Percentiles rank a stretch among this genome's conserved stretches.
Evolutionary conservation across 768 basidiomycete genomes (phyloP).

Genomic region (Serendipita vermifera): DNA sequence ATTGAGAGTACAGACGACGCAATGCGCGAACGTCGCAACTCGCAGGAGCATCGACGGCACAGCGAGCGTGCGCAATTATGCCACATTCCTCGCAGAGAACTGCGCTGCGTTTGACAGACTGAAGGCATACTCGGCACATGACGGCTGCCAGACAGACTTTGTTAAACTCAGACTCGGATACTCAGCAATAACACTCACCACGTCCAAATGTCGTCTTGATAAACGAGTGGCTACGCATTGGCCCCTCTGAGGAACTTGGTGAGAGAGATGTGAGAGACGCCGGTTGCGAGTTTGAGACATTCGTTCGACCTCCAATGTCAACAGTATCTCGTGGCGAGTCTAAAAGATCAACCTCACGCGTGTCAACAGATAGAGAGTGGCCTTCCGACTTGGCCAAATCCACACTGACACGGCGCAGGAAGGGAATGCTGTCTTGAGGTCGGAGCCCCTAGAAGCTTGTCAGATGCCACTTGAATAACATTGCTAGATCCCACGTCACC

Average conservation of each 20-base stretch:
- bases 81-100: conserved; percentile 28
- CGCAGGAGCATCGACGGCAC: conserved; percentile 13
- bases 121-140: conserved; percentile 26
- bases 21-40: too few relatives aligned
- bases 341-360: not conserved
- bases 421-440: conserved; percentile 31
- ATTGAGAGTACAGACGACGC: too few relatives aligned
- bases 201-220: conserved; percentile 29
- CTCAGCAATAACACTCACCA: conserved; percentile 18
- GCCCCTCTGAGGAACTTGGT: conserved; percentile 3
- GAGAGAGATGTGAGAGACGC: conserved; percentile 1
- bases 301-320: not conserved
- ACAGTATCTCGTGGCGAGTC: not conserved
- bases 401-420: conserved; percentile 28
- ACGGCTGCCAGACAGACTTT: conserved; percentile 20
- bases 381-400: conserved; percentile 20
- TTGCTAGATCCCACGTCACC: conserved; percentile 13
- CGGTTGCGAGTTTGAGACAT: not conserved
- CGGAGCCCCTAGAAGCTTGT: conserved; percentile 20
- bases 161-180: not conserved
- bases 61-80: conserved; percentile 24
- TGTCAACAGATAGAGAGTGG: not conserved
- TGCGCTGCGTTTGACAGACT: conserved; percentile 24
- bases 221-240: conserved; percentile 20
- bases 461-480: too few relatives aligned